These are phyloP conservation scores for Endocarpon pusillum DNA, from an alignment of 495 filamentous ascomycete genomes.

Conservation along the genomic window DNA sequence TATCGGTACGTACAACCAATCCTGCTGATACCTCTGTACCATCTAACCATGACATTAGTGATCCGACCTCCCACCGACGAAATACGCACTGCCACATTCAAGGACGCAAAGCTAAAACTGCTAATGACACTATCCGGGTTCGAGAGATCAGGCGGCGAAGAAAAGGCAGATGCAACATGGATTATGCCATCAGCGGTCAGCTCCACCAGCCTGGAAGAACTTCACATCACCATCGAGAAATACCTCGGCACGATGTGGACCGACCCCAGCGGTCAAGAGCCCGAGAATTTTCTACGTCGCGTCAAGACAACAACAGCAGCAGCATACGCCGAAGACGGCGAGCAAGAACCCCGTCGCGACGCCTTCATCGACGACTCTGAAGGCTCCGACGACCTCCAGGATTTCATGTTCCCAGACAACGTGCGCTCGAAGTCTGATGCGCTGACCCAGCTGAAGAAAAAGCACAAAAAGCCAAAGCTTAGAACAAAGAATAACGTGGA, in stretches of 20 bases:
- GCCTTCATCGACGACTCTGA: conserved; percentile 47
- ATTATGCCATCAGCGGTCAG: conserved; percentile 50
- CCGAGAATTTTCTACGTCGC: conserved; percentile 58
- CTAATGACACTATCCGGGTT: conserved; percentile 65
- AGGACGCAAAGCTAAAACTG: conserved; percentile 74
- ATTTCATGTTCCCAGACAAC: conserved; percentile 52
- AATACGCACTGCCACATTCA: conserved; percentile 59
- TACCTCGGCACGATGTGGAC: conserved; percentile 55
- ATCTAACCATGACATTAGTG: conserved; percentile 21
- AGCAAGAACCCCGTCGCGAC: conserved; percentile 19
- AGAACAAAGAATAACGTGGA: conserved; percentile 18
- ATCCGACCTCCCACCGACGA: conserved; percentile 53
- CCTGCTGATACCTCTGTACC: conserved; percentile 1
- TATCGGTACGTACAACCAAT: conserved; percentile 25
- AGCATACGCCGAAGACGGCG: conserved; percentile 22
- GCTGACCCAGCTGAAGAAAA: conserved; percentile 33
- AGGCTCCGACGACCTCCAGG: conserved; percentile 39
- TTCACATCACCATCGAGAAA: conserved; percentile 45
- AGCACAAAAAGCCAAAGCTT: conserved; percentile 29
- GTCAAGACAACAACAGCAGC: conserved; percentile 40
- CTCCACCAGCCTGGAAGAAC: conserved; percentile 43
- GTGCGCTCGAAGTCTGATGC: conserved; percentile 27
- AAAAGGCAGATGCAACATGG: conserved; percentile 66
- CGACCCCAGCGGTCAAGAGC: conserved; percentile 47
- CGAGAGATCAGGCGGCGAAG: conserved; percentile 44